phyloP scores from a whole-genome alignment of 2,329 filamentous ascomycete genomes.

The Aspergillus sp. region DNA sequence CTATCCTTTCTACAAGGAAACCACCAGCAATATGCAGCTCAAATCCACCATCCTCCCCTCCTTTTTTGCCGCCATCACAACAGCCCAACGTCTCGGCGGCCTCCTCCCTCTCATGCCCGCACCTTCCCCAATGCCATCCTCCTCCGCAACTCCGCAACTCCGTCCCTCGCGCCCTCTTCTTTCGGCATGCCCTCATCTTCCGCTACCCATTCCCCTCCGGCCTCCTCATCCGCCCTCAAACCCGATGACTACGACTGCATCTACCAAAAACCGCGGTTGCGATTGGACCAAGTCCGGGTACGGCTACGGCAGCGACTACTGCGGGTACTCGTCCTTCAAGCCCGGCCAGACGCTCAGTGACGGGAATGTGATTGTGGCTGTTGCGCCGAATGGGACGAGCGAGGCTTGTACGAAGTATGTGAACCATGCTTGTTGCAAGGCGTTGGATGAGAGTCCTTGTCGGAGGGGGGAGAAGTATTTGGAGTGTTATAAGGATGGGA shows the following conservation, averaged over 20 bases:
- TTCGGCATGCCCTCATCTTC: not conserved
- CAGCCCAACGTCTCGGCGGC: not conserved
- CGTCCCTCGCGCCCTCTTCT: no score
- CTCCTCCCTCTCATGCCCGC: no score
- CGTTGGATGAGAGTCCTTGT: conserved; percentile 5
- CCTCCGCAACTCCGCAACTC: not conserved
- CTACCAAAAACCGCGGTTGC: conserved; percentile 4
- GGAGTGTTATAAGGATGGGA: conserved; percentile 4
- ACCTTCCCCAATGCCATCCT: not conserved
- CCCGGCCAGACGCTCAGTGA: conserved; percentile 4
- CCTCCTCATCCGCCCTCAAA: not conserved
- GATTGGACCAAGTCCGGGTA: conserved; percentile 8
- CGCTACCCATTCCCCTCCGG: not conserved
- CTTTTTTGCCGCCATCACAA: not conserved
- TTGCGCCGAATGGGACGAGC: conserved; percentile 3
- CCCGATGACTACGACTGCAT: conserved; percentile 7
- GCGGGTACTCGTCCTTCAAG: conserved; percentile 3
- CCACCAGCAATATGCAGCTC: not conserved
- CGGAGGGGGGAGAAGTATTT: conserved; percentile 7
- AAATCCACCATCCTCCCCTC: not conserved
- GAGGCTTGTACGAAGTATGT: conserved; percentile 5
- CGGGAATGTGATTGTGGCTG: conserved; percentile 3
- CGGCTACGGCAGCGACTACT: conserved; percentile 6
- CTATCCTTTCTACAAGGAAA: not conserved
- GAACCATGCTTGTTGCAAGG: conserved; percentile 3